Conservation (phyloP, 768 basidiomycete species). For the Panaeolus papilionaceus region DNA sequence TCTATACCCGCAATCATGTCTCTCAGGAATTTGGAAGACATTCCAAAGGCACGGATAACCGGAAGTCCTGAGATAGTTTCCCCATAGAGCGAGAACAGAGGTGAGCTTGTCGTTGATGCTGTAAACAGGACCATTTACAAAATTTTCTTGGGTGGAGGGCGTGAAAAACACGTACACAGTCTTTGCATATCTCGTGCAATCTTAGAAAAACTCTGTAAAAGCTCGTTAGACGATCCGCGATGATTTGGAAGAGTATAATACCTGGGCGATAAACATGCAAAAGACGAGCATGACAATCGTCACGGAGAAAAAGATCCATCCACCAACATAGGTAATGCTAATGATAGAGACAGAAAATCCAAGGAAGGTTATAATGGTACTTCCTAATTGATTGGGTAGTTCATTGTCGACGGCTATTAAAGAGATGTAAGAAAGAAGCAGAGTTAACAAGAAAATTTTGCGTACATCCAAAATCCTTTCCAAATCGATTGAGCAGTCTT, state of each 20-base stretch:
- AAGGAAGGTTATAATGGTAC: neutral
- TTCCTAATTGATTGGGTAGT: neutral
- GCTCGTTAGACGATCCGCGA: neutral
- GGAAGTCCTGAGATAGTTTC: conserved; percentile 51
- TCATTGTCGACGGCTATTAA: neutral
- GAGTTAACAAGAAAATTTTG: neutral
- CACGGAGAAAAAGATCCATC: neutral
- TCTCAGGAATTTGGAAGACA: conserved; percentile 82
- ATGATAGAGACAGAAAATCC: neutral
- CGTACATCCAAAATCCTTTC: conserved; percentile 84
- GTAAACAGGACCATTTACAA: neutral
- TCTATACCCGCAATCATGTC: conserved; percentile 87
- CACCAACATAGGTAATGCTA: conserved; percentile 5
- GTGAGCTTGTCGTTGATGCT: conserved; percentile 46
- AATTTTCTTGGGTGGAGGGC: neutral
- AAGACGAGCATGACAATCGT: neutral
- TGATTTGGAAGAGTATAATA: neutral
- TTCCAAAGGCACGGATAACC: conserved; percentile 83
- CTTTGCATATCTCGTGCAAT: conserved; percentile 81
- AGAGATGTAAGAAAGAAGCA: neutral
- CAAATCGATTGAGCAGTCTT: conserved; percentile 67
- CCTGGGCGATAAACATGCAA: conserved; percentile 6
- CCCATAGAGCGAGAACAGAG: conserved; percentile 50
- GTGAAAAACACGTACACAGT: conserved; percentile 48
- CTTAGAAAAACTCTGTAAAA: conserved; percentile 63